Evolutionary conservation across 139 green algal species (phyloP).

Genomic region (Asterochloris erici): DNA sequence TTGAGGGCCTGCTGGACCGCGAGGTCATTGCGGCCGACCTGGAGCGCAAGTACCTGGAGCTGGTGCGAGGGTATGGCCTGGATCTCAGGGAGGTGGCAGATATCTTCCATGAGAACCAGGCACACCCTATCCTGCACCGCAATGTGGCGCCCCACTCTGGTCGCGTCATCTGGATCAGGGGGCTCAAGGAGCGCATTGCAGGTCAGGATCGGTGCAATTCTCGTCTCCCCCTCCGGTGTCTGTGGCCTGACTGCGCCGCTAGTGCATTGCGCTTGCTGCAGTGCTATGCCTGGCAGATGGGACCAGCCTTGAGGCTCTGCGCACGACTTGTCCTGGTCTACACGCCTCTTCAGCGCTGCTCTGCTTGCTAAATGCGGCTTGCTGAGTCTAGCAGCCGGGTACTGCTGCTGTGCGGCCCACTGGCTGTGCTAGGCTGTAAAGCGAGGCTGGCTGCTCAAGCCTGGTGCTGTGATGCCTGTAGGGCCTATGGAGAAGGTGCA

Average conservation of each 20-base stretch:
- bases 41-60: conserved; percentile 68
- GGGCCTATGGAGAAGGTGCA: conserved; percentile 73
- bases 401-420: too few relatives aligned
- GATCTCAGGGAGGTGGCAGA: conserved; percentile 71
- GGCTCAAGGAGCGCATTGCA: conserved; percentile 72
- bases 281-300: too few relatives aligned
- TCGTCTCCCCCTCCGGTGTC: too few relatives aligned
- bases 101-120: conserved; percentile 52
- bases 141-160: conserved; percentile 59
- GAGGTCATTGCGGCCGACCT: conserved; percentile 72
- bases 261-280: too few relatives aligned
- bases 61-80: conserved; percentile 35
- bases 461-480: conserved; percentile 15
- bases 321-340: too few relatives aligned
- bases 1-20: conserved; percentile 85
- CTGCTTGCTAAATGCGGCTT: too few relatives aligned
- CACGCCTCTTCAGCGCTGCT: too few relatives aligned
- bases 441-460: too few relatives aligned
- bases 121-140: conserved; percentile 29
- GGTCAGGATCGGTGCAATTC: conserved; percentile 10
- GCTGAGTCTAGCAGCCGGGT: too few relatives aligned
- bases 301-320: too few relatives aligned
- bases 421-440: too few relatives aligned
- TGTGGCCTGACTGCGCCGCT: too few relatives aligned
- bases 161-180: conserved; percentile 76